Conservation (phyloP, 495 filamentous ascomycete genomes). For the Talaromyces thailandensis region DNA sequence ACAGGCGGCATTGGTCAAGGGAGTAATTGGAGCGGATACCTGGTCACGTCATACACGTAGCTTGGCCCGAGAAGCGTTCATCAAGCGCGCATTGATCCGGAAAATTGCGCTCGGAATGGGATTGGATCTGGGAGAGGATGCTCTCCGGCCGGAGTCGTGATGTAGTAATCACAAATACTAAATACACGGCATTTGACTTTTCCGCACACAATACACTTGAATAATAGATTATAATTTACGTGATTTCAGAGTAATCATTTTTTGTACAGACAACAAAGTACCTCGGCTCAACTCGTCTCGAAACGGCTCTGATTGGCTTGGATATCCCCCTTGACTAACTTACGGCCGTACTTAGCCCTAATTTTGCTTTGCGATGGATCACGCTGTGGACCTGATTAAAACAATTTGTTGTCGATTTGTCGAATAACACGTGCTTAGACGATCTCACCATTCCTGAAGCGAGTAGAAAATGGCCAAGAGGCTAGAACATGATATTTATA, state of each 20-base stretch:
- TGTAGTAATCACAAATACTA: background rate
- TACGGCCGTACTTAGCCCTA: background rate
- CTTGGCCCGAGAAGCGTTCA: slow-evolving; percentile 78
- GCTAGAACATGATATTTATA: background rate
- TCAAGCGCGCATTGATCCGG: slow-evolving; percentile 79
- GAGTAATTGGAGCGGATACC: slow-evolving; percentile 66
- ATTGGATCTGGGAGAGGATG: slow-evolving; percentile 27
- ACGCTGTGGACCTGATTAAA: background rate
- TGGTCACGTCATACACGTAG: slow-evolving; percentile 78
- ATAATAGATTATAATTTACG: background rate
- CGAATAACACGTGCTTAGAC: background rate
- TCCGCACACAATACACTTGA: background rate
- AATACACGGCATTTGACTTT: background rate
- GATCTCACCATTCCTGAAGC: background rate
- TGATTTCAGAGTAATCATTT: background rate
- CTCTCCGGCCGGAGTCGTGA: background rate
- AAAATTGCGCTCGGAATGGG: slow-evolving; percentile 89
- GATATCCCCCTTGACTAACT: background rate
- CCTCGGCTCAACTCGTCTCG: background rate
- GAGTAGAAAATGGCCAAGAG: background rate
- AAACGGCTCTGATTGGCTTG: background rate
- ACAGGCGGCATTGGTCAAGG: slow-evolving; percentile 70
- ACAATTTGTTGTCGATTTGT: background rate
- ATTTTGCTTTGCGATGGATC: background rate
- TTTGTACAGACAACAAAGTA: background rate